These are phyloP conservation scores for Colletotrichum cuscutae DNA, from an alignment of 2,329 filamentous ascomycete species.

Conservation along the genomic window DNA sequence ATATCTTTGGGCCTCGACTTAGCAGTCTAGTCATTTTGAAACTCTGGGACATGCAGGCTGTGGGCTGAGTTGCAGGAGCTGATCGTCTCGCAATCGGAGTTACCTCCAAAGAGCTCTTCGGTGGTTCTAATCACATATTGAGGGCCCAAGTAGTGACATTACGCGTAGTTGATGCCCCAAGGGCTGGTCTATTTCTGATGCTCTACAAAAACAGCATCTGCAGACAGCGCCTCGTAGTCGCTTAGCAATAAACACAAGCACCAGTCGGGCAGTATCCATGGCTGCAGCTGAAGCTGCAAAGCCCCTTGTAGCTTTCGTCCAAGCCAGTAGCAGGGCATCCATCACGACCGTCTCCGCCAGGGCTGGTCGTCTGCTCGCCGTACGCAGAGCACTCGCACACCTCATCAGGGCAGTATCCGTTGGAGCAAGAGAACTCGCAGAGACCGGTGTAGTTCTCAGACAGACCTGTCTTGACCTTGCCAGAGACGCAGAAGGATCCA, in stretches of 20 bases:
- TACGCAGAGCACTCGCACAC: constrained; percentile 46
- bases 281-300: constrained; percentile 58
- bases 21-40: too few species aligned
- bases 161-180: background rate
- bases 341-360: constrained; percentile 38
- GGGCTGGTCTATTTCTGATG: background rate
- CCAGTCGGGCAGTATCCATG: constrained; percentile 56
- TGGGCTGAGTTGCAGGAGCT: too few species aligned
- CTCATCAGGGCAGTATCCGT: constrained; percentile 46
- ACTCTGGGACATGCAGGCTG: too few species aligned
- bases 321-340: constrained; percentile 47
- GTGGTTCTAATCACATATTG: too few species aligned
- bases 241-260: constrained; percentile 41
- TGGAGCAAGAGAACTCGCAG: constrained; percentile 45
- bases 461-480: constrained; percentile 42
- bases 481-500: constrained; percentile 39
- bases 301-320: constrained; percentile 50
- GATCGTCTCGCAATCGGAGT: too few species aligned
- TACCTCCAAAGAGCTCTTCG: too few species aligned
- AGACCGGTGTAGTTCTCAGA: constrained; percentile 46
- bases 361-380: constrained; percentile 40
- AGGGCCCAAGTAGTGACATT: too few species aligned
- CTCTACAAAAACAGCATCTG: too few species aligned
- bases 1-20: too few species aligned
- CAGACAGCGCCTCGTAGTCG: background rate